Conservation (phyloP, 2,329 filamentous ascomycete genomes). For the Karstenula rhodostoma region DNA sequence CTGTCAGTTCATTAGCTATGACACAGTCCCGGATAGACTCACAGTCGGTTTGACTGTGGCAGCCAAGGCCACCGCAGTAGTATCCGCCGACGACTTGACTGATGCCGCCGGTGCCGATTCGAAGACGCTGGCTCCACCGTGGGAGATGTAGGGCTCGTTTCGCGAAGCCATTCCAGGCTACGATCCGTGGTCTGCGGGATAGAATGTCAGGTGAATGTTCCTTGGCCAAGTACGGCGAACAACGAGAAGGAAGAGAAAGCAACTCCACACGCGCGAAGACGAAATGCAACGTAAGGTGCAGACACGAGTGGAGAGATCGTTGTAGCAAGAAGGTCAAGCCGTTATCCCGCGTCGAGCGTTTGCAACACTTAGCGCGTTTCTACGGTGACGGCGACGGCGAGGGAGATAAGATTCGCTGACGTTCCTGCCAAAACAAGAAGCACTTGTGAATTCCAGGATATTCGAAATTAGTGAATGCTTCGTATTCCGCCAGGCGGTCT, state of each 20-base stretch:
- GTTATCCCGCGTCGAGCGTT: background rate
- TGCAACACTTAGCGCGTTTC: background rate
- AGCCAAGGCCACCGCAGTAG: too few species aligned
- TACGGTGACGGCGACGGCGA: background rate
- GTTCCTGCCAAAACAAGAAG: background rate
- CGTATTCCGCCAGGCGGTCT: background rate
- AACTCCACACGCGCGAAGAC: background rate
- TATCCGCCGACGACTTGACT: background rate
- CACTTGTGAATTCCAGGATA: background rate
- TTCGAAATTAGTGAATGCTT: background rate
- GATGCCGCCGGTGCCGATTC: background rate
- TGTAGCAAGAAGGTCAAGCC: background rate
- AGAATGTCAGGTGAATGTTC: background rate
- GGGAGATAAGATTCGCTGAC: background rate
- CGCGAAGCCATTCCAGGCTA: background rate
- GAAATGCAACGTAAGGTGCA: background rate
- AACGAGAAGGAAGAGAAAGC: background rate
- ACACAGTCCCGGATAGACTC: background rate
- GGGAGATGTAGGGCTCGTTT: background rate
- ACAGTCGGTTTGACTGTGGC: background rate
- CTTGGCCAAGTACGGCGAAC: background rate
- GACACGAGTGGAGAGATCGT: background rate
- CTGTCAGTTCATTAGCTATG: background rate
- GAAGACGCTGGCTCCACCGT: background rate
- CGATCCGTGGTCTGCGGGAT: background rate